These are phyloP conservation scores for Meripilus lineatus DNA, from an alignment of 1,284 basidiomycete genomes.

Conservation along the genomic window DNA sequence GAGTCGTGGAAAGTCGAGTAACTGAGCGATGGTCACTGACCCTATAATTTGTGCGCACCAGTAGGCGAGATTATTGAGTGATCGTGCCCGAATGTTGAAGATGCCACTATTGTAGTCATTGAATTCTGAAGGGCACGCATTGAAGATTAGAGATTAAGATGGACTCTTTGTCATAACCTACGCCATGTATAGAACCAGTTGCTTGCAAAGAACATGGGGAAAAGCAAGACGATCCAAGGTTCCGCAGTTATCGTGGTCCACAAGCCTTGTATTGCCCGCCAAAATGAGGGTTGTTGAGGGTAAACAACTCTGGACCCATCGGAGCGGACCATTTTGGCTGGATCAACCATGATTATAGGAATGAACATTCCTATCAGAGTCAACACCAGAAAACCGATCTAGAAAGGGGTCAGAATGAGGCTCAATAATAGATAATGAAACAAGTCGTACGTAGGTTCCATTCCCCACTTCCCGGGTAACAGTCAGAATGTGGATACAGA, in stretches of 20 bases:
- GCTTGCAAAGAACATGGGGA: slow-evolving; percentile 54
- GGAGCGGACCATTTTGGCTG: slow-evolving; percentile 60
- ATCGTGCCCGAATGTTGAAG: slow-evolving; percentile 63
- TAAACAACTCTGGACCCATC: slow-evolving; percentile 64
- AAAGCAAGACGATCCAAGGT: slow-evolving; percentile 44
- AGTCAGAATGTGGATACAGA: not conserved
- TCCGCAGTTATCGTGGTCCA: slow-evolving; percentile 42
- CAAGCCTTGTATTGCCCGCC: slow-evolving; percentile 44
- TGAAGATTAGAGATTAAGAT: not conserved
- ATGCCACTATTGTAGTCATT: slow-evolving; percentile 62
- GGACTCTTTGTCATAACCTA: slow-evolving; percentile 28
- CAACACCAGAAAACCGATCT: slow-evolving; percentile 71
- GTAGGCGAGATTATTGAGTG: slow-evolving; percentile 65
- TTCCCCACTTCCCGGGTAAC: slow-evolving; percentile 38
- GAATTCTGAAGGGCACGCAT: slow-evolving; percentile 41
- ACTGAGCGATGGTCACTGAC: slow-evolving; percentile 54
- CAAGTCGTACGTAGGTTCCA: slow-evolving; percentile 48
- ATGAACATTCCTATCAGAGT: slow-evolving; percentile 61
- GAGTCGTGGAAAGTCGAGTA: slow-evolving; percentile 54
- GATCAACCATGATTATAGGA: slow-evolving; percentile 65
- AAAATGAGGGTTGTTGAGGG: slow-evolving; percentile 66
- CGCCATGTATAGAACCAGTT: slow-evolving; percentile 81
- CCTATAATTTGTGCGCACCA: slow-evolving; percentile 67
- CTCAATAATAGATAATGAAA: not conserved
- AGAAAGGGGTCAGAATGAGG: slow-evolving; percentile 6